Conservation (phyloP, 2,329 filamentous ascomycete genomes). For the Endoconidiophora laricicola region DNA sequence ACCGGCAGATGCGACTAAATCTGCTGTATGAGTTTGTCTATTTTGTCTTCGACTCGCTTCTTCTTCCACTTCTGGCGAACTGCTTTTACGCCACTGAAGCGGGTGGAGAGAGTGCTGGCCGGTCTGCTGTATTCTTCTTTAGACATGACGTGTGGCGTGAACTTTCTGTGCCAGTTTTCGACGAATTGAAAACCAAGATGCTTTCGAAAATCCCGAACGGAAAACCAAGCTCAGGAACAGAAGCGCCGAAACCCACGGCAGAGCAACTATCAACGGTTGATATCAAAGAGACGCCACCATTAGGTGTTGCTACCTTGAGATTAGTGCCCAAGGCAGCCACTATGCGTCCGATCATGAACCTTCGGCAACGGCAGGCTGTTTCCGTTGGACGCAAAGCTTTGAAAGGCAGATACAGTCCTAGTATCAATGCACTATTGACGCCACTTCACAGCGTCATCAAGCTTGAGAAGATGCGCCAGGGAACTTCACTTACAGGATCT, state of each 20-base stretch:
- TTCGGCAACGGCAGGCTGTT: conserved; percentile 44
- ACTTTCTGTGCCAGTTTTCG: conserved; percentile 56
- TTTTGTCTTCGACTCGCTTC: conserved; percentile 78
- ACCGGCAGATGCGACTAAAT: conserved; percentile 59
- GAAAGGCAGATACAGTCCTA: conserved; percentile 16
- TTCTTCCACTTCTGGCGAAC: conserved; percentile 70
- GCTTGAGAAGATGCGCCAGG: conserved; percentile 45
- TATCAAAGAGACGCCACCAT: conserved; percentile 17
- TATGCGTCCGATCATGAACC: conserved; percentile 74
- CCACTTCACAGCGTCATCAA: conserved; percentile 65
- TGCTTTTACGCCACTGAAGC: conserved; percentile 96
- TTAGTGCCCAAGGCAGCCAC: conserved; percentile 65
- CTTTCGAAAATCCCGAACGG: conserved; percentile 50
- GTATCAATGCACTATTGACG: conserved; percentile 36
- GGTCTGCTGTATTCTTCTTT: conserved; percentile 79
- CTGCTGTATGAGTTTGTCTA: conserved; percentile 76
- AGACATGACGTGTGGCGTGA: conserved; percentile 81
- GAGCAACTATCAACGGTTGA: too few species aligned
- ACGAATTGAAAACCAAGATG: conserved; percentile 50
- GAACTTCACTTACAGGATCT: conserved; percentile 49
- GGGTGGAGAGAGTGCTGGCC: conserved; percentile 37
- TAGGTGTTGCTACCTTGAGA: conserved; percentile 66
- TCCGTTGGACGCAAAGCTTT: conserved; percentile 40
- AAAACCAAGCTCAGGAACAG: too few species aligned
- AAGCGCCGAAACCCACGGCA: too few species aligned